Percentiles rank a stretch among this genome's conserved stretches.
These are phyloP conservation scores for Aspergillus costaricaensis DNA, from an alignment of 2,329 filamentous ascomycete species.

Conservation along the genomic window DNA sequence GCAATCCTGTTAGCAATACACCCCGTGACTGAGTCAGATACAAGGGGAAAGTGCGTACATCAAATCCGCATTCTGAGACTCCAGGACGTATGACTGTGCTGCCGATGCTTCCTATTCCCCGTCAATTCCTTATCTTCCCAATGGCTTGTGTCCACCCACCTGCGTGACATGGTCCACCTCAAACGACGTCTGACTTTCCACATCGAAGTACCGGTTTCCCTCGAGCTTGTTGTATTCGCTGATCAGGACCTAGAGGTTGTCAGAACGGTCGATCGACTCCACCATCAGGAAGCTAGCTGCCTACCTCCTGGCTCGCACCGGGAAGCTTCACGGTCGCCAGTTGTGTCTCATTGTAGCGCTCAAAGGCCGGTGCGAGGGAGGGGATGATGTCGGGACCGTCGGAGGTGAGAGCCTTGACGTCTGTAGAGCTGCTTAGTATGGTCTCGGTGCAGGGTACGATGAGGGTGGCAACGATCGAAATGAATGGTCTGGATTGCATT, in stretches of 20 bases:
- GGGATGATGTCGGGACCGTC: constrained; percentile 68
- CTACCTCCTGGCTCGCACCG: constrained; percentile 75
- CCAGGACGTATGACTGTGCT: constrained; percentile 75
- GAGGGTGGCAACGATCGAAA: constrained; percentile 1
- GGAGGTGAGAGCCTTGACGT: constrained; percentile 83
- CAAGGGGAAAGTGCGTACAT: constrained; percentile 60
- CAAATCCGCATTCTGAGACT: constrained; percentile 74
- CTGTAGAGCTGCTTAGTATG: constrained; percentile 50
- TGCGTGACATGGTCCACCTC: constrained; percentile 81
- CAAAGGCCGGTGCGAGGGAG: constrained; percentile 78
- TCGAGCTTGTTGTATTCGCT: constrained; percentile 84
- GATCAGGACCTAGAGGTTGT: constrained; percentile 63
- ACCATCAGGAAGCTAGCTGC: constrained; percentile 16
- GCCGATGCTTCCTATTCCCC: constrained; percentile 71
- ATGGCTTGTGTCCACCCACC: constrained; percentile 42
- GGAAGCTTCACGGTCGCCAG: constrained; percentile 87
- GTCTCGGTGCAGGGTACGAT: constrained; percentile 2
- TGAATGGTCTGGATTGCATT: constrained; percentile 15
- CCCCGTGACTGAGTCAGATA: no score
- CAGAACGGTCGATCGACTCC: neutral
- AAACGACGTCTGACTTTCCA: constrained; percentile 85
- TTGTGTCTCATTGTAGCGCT: constrained; percentile 96
- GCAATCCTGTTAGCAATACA: constrained; percentile 12
- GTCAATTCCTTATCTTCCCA: constrained; percentile 19
- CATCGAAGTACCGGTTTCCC: constrained; percentile 83